Base-by-base conservation (phyloP, 1,139 yeast species). In the Suhomyces choctaworum region DNA sequence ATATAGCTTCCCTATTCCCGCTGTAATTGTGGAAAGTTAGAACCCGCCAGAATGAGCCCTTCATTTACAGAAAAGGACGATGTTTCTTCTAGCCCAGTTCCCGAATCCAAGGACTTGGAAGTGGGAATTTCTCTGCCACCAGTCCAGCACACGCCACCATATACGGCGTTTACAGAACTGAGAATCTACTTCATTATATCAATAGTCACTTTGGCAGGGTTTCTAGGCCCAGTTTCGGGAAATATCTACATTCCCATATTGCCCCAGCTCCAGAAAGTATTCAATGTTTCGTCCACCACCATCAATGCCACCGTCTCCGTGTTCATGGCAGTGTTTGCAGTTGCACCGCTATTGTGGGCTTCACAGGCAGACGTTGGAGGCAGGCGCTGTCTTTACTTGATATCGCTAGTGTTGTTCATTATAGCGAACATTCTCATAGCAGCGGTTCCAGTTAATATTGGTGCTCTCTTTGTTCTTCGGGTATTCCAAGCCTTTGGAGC, bases 251-350 rank as follows among this genome's bases (percentile, higher is more conserved):
- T 78, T 16, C 83, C 84, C 2, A 62, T 79, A 4, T 52, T 78
- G 13, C 80, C 82, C 1, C 54, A 66, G 11, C 54, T 78, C 16
- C 64, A 68, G 41, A 46, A 54, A 3, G 70, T 63, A 2, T 74
- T 76, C 41, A 28, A 60, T 4, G 71, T 63, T 2, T 67, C 76
- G 1, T 56, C 66, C 3, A 59, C 77, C 0, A 54, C 70, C 0
- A 73, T 78, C 23, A 76, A 78, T 53, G 80, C 80, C 16, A 77
- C 84, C 0, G 82, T 79, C 0, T 70, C 83, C 0, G 78, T 73
- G 0, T 77, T 78, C 41, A 77, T 78, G 82, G 74, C 62, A 3
- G 69, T 67, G 2, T 76, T 74, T 58, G 78, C 79, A 12, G 53
- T 76, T 31, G 73, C 78, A 0, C 83, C 80, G 1, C 49, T 73